Conservation (phyloP, 768 basidiomycete genomes). For the Suillus fuscotomentosus region DNA sequence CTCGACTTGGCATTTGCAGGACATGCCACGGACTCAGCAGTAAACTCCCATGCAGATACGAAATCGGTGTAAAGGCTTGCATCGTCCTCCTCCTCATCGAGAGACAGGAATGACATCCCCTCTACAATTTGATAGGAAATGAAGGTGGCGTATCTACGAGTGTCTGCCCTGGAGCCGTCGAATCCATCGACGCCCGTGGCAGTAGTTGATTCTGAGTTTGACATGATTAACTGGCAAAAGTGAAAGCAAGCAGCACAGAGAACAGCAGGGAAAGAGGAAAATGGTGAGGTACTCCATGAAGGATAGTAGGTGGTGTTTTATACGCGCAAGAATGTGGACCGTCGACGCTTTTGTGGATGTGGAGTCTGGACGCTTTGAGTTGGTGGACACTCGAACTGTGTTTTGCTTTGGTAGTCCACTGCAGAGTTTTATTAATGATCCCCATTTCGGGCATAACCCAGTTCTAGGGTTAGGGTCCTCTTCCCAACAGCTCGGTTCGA, state of each 20-base stretch:
- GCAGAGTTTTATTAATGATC: not conserved
- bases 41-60: constrained; percentile 13
- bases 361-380: not conserved
- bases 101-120: constrained; percentile 4
- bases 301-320: not conserved
- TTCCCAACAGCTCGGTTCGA: no score
- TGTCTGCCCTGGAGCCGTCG: constrained; percentile 13
- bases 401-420: not conserved
- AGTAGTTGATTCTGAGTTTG: not conserved
- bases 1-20: not conserved
- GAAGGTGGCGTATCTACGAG: constrained; percentile 27
- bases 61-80: constrained; percentile 7
- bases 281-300: not conserved
- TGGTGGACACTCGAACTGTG: not conserved
- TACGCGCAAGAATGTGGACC: not conserved
- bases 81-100: constrained; percentile 12
- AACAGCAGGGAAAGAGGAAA: not conserved
- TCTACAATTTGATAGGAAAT: constrained; percentile 15
- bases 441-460: not conserved
- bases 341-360: constrained; percentile 4
- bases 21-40: not conserved
- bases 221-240: not conserved
- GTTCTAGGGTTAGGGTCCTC: constrained; percentile 1
- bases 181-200: not conserved
- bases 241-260: no score